phyloP scores from a whole-genome alignment of 305 asterid species.

The Galium porrigens region DNA sequence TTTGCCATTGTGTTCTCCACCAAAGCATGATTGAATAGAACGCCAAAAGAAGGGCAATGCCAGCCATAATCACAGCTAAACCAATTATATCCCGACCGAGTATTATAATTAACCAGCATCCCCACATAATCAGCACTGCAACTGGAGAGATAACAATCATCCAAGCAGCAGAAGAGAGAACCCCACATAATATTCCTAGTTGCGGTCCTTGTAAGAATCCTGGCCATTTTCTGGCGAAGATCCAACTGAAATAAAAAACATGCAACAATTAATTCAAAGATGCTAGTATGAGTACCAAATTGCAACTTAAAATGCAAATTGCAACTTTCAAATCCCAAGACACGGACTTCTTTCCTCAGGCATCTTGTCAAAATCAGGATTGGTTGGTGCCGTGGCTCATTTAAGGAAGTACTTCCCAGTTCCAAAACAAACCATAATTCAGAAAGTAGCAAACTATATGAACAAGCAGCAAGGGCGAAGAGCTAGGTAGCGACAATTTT shows the following conservation, averaged over 20 bases:
- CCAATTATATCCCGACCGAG: slow-evolving; percentile 91
- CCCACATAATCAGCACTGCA: slow-evolving; percentile 70
- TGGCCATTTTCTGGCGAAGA: slow-evolving; percentile 97
- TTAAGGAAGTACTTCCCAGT: not conserved
- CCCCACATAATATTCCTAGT: slow-evolving; percentile 65
- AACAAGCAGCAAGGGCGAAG: not conserved
- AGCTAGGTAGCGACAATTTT: not conserved
- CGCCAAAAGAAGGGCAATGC: slow-evolving; percentile 81
- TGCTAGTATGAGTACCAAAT: not conserved
- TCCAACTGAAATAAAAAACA: slow-evolving; percentile 62
- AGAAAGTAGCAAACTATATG: not conserved
- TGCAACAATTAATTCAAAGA: slow-evolving; percentile 18
- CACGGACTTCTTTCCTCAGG: not conserved
- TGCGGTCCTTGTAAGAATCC: slow-evolving; percentile 73
- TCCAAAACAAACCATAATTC: not conserved
- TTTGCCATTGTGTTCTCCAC: slow-evolving; percentile 99
- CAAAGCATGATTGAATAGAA: slow-evolving; percentile 96
- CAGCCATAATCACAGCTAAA: slow-evolving; percentile 96
- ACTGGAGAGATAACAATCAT: slow-evolving; percentile 77
- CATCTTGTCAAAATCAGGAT: not conserved
- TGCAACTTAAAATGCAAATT: not conserved
- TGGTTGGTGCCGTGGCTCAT: not conserved
- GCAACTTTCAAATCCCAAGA: not conserved
- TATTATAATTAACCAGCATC: slow-evolving; percentile 81
- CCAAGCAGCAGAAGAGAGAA: slow-evolving; percentile 75